Base-by-base conservation (phyloP, 2,329 filamentous ascomycete genomes). In the Aspergillus pseudonomiae region DNA sequence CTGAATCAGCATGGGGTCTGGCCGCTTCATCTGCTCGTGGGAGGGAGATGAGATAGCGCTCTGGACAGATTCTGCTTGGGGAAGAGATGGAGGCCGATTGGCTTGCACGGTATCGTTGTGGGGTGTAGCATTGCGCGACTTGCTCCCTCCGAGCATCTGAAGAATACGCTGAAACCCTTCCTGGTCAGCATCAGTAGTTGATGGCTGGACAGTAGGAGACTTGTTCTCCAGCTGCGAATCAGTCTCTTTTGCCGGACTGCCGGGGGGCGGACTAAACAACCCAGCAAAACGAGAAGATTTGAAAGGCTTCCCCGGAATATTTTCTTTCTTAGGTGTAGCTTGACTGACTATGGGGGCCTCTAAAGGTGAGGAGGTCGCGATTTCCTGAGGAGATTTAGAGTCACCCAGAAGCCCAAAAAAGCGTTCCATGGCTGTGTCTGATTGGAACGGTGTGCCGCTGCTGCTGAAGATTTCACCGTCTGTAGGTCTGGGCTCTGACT, bases 271-370 rank as follows among this genome's bases (percentile, higher is more conserved):
- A 45, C 83, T 84, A 74, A 94, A 92, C 70, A 97, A 91, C 3
- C 90, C 92, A 57, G 93, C 93, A 74, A 97, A 97, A 60, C 93
- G 86, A 14, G 94, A 97, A 6, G 91, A 87, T 73, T 94, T 94
- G 1, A 75, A 73, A 53, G 85, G 75, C 74, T 91, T 91, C 14
- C 83, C 77, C 30, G 78, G 73, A 1, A 74, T 65, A 34, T 21
- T 57, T 28, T 81, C 79, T 55, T 81, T 81, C 62, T 82, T 82
- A 26, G 64, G 54, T 6, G 68, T 59, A 80, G 85, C 48, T 28
- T 52, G 48, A 24, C 48, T 52, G 16, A 52, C 48, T 32, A 30
- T 2, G 16, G 48, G 12, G 16, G 48, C 57, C 66, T 70, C 64
- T 76, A 79, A 28, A 74, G 66, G 34, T 65, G 75, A 56, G 70